Percentiles rank a stretch among this genome's conserved stretches.
Conservation (phyloP, 768 basidiomycete genomes). For the Lactifluus piperatus region DNA sequence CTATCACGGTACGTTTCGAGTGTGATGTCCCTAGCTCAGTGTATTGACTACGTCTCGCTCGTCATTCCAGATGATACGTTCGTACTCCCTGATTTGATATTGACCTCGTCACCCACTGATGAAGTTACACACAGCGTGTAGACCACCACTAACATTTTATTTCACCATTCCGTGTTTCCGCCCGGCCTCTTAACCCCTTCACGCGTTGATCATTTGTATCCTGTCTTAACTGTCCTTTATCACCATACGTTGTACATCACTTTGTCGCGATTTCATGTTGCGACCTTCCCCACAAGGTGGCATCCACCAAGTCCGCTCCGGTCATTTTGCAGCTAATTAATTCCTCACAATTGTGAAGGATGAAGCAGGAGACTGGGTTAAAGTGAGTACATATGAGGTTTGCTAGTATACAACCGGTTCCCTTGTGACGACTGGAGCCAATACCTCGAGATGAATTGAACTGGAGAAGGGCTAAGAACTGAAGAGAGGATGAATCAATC, state of each 20-base stretch:
- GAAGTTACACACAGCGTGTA: constrained; percentile 6
- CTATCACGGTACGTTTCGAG: constrained; percentile 55
- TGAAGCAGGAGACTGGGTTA: neutral
- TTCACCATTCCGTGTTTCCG: neutral
- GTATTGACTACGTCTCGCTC: neutral
- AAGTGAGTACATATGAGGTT: neutral
- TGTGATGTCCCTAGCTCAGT: neutral
- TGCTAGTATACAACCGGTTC: constrained; percentile 7
- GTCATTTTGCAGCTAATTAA: neutral
- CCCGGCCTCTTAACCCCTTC: neutral
- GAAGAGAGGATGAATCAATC: neutral
- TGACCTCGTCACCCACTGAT: neutral
- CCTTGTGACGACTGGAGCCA: neutral
- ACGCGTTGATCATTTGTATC: neutral
- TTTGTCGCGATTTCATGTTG: neutral
- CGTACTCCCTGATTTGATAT: neutral
- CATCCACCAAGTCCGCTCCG: neutral
- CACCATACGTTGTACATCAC: constrained; percentile 9
- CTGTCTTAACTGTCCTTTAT: constrained; percentile 8
- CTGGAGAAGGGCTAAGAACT: neutral
- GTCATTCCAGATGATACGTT: constrained; percentile 19
- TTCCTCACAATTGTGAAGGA: neutral
- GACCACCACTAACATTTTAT: neutral
- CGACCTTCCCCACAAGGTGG: neutral
- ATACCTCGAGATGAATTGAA: neutral